Evolutionary conservation across 192 early-diverging fungal species (phyloP), one percentile per base, ranked within the genome.

Genomic region (Entophlyctis luteolus): DNA sequence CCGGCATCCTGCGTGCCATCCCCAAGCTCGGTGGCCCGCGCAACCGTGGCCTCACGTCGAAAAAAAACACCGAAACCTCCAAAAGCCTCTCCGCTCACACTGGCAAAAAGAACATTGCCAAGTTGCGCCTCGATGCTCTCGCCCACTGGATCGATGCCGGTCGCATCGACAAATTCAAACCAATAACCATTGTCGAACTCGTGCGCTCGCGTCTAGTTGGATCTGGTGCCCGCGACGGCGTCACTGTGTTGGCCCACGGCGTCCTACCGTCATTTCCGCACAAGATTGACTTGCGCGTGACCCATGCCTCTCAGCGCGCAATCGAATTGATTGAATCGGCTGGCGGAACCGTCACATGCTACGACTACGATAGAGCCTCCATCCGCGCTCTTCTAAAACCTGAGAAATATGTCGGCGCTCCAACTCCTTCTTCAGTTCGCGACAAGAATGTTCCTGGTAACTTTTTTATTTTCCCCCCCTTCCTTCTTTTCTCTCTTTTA

Each of bases 71-170:
- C n/a, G n/a, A n/a, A n/a, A n/a, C n/a, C n/a, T n/a, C n/a, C n/a
- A n/a, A n/a, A n/a, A n/a, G n/a, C n/a, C n/a, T n/a, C n/a, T n/a
- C n/a, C n/a, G n/a, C n/a, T n/a, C 91, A 38, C 18, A 67, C 31
- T 14, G 6, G 37, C 52, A 20, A 67, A 33, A 58, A 18, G 6
- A 49, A 49, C 22, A n/a, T 63, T 10, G 49, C 71, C 6, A 71
- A 73, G 2, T 36, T 80, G 57, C 78, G 88, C 47, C 76, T 99
- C 70, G 95, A 96, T 77, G 79, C 86, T 34, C 76, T 99, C 68
- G 94, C 97, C 77, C 88, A 91, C 72, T 95, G 91, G 88, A 89
- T 99, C 58, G 83, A 91, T 55, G 83, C 76, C 1, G 92, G 93
- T 4, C 80, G 93, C 28, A 72, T 99, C 47, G 91, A 96, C 70